Percentiles rank a stretch among this genome's conserved stretches.
These are phyloP conservation scores for Boletellus dicymbophilus DNA, from an alignment of 1,284 basidiomycete species.

Conservation along the genomic window DNA sequence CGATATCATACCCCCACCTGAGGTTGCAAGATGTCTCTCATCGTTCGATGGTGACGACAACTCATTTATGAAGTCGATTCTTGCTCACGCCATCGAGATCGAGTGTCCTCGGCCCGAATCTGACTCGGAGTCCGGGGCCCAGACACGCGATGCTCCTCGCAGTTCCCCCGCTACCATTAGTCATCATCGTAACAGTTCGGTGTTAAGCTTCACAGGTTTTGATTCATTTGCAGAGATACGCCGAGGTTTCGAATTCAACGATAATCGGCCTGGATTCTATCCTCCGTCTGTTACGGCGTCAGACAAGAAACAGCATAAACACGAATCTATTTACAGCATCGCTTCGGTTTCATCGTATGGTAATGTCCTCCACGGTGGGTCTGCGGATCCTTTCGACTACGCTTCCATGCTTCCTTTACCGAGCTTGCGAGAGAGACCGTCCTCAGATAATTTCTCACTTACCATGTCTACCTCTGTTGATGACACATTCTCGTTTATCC, in stretches of 20 bases:
- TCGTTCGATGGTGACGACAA: constrained; percentile 52
- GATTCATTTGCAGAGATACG: constrained; percentile 75
- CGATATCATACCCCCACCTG: constrained; percentile 70
- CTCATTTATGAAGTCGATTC: constrained; percentile 59
- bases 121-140: constrained; percentile 42
- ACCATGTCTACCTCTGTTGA: constrained; percentile 63
- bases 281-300: constrained; percentile 45
- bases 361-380: constrained; percentile 61
- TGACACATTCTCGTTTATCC: constrained; percentile 72
- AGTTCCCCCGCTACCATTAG: constrained; percentile 8
- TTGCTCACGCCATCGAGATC: constrained; percentile 46
- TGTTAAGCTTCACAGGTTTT: constrained; percentile 65
- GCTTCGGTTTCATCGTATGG: constrained; percentile 84
- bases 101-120: constrained; percentile 45
- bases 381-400: constrained; percentile 76
- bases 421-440: constrained; percentile 52
- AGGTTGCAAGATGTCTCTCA: constrained; percentile 50
- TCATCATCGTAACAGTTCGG: constrained; percentile 55
- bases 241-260: constrained; percentile 70
- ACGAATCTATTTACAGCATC: constrained; percentile 74
- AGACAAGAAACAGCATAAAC: constrained; percentile 42
- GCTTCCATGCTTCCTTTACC: constrained; percentile 37
- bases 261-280: constrained; percentile 65
- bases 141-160: constrained; percentile 24
- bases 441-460: constrained; percentile 54